Evolutionary conservation across 2,329 filamentous ascomycete species (phyloP).

Genomic region (Hypoxylon sp.): DNA sequence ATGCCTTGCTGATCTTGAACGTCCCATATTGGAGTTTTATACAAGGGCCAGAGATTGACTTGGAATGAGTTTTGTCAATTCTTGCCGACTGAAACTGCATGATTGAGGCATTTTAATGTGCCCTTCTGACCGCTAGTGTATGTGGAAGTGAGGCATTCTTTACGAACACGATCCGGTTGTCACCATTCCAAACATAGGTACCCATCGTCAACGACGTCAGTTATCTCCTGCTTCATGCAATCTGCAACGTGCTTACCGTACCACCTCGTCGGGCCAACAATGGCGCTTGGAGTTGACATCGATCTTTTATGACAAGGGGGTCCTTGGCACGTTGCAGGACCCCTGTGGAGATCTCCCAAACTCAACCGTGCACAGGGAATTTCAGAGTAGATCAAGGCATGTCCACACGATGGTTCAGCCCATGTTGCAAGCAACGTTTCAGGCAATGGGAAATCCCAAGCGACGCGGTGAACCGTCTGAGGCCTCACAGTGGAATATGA

Average conservation of each 20-base stretch:
- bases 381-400: conserved; percentile 29
- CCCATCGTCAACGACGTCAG: conserved; percentile 22
- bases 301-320: conserved; percentile 25
- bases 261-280: conserved; percentile 26
- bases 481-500: conserved; percentile 39
- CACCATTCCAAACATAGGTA: conserved; percentile 16
- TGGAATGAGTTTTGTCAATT: background rate
- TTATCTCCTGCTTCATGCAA: conserved; percentile 32
- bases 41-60: background rate
- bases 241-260: conserved; percentile 16
- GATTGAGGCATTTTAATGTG: conserved; percentile 20
- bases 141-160: background rate
- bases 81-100: conserved; percentile 16
- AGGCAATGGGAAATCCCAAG: conserved; percentile 37
- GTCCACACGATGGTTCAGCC: conserved; percentile 34
- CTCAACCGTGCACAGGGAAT: conserved; percentile 28
- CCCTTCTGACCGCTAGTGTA: conserved; percentile 7
- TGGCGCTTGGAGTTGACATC: conserved; percentile 10
- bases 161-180: conserved; percentile 22
- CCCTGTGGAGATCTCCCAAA: conserved; percentile 33
- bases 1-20: conserved; percentile 4
- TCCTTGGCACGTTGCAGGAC: conserved; percentile 43
- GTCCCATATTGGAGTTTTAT: background rate
- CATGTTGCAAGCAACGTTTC: conserved; percentile 39
- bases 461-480: conserved; percentile 29